Evolutionary conservation across 2,329 filamentous ascomycete species (phyloP).

Genomic region (Alternaria alternata): DNA sequence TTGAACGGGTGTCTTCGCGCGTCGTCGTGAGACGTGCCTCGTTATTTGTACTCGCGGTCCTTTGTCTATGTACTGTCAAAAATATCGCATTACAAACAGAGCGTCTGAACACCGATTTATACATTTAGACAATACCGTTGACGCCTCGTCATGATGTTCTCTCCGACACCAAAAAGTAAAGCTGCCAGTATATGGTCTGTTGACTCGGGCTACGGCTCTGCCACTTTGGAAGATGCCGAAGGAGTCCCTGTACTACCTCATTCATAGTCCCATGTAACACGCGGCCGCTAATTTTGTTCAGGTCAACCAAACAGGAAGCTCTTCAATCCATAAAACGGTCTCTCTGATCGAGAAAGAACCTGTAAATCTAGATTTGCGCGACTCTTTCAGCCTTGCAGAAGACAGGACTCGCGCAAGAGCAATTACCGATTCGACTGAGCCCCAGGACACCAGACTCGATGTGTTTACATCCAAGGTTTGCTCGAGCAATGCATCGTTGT

Average conservation of each 20-base stretch:
- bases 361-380: constrained; percentile 10
- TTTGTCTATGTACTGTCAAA: background rate
- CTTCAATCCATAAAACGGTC: background rate
- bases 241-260: constrained; percentile 5
- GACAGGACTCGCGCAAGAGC: constrained; percentile 14
- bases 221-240: constrained; percentile 27
- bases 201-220: constrained; percentile 47
- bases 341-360: background rate
- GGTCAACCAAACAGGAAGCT: constrained; percentile 14
- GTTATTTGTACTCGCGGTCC: constrained; percentile 10
- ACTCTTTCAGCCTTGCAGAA: constrained; percentile 21
- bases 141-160: constrained; percentile 30
- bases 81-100: background rate
- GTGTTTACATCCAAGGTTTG: constrained; percentile 30
- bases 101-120: background rate
- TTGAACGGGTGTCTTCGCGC: constrained; percentile 7
- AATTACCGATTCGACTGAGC: constrained; percentile 23
- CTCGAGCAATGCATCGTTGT: constrained; percentile 16
- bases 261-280: background rate
- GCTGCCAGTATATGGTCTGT: constrained; percentile 43
- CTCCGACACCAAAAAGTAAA: constrained; percentile 30
- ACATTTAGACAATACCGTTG: background rate
- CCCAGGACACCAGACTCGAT: constrained; percentile 29
- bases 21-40: constrained; percentile 1
- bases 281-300: constrained; percentile 16